Conservation (phyloP, 2,329 filamentous ascomycete genomes). For the Epichloe sp. region DNA sequence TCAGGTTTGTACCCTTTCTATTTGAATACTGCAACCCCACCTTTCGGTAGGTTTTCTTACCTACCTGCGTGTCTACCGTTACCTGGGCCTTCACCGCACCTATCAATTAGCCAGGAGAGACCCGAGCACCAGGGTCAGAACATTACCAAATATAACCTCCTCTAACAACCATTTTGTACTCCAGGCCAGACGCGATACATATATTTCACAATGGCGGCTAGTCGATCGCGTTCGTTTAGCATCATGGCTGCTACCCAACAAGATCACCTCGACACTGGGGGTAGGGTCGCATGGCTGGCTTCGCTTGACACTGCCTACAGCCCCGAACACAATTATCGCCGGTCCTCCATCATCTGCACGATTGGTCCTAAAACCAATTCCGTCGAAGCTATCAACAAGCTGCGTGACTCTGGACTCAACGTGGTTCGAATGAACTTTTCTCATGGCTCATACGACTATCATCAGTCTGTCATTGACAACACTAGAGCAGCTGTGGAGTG, state of each 20-base stretch:
- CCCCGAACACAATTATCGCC: constrained; percentile 80
- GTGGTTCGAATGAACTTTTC: constrained; percentile 99
- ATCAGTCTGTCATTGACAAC: constrained; percentile 97
- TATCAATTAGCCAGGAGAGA: not conserved
- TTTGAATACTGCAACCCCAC: not conserved
- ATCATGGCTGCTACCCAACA: constrained; percentile 54
- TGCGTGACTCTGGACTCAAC: constrained; percentile 84
- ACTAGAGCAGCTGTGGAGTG: constrained; percentile 71
- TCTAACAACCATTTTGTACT: not conserved
- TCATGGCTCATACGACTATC: constrained; percentile 74
- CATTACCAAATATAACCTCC: not conserved
- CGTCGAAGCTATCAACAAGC: constrained; percentile 88
- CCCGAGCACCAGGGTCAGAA: not conserved
- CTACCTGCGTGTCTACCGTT: not conserved
- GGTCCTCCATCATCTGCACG: constrained; percentile 97
- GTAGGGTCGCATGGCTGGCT: constrained; percentile 52
- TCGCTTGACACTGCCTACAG: constrained; percentile 77
- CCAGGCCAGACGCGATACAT: constrained; percentile 2
- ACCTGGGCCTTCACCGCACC: not conserved
- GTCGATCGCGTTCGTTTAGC: constrained; percentile 22
- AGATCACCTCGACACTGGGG: constrained; percentile 72
- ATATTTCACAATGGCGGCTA: constrained; percentile 19
- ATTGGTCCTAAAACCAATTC: constrained; percentile 99
- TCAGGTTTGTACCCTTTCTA: not conserved
- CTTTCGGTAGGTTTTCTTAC: not conserved